Percentiles rank a stretch among this genome's conserved stretches.
Evolutionary conservation across 2,329 filamentous ascomycete species (phyloP).

Genomic region (Colletotrichum sp.): DNA sequence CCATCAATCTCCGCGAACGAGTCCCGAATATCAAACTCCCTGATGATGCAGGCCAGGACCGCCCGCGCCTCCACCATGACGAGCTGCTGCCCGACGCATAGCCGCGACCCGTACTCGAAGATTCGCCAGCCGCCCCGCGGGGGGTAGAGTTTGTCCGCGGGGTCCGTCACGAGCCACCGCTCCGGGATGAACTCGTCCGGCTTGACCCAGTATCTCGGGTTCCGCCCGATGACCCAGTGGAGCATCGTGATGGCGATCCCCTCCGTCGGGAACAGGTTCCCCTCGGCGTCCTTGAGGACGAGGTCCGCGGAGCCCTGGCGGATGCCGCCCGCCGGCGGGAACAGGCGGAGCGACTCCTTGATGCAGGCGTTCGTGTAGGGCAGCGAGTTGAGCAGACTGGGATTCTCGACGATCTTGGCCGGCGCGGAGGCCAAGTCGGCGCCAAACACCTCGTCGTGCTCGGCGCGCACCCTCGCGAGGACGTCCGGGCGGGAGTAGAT

Average conservation of each 20-base stretch:
- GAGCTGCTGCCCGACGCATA: conserved; percentile 47
- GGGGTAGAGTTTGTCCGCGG: conserved; percentile 14
- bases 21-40: conserved; percentile 47
- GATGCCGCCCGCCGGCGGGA: conserved; percentile 54
- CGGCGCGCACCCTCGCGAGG: conserved; percentile 36
- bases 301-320: conserved; percentile 41
- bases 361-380: conserved; percentile 59
- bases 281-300: conserved; percentile 46
- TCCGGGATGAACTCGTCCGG: conserved; percentile 53
- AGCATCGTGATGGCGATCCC: conserved; percentile 47
- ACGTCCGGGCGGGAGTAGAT: conserved; percentile 34
- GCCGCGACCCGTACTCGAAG: conserved; percentile 55
- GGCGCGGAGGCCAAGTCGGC: conserved; percentile 15
- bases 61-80: conserved; percentile 54
- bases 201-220: conserved; percentile 45
- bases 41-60: conserved; percentile 48
- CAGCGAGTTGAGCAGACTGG: conserved; percentile 54
- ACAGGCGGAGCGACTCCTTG: conserved; percentile 60
- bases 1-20: conserved; percentile 16
- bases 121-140: conserved; percentile 51
- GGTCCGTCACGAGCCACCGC: conserved; percentile 41
- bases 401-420: conserved; percentile 30
- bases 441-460: conserved; percentile 58
- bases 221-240: conserved; percentile 40
- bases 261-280: conserved; percentile 49